Percentiles rank a stretch among this genome's conserved stretches.
phyloP scores from a whole-genome alignment of 208 protist genomes.

The Angomonas deanei region DNA sequence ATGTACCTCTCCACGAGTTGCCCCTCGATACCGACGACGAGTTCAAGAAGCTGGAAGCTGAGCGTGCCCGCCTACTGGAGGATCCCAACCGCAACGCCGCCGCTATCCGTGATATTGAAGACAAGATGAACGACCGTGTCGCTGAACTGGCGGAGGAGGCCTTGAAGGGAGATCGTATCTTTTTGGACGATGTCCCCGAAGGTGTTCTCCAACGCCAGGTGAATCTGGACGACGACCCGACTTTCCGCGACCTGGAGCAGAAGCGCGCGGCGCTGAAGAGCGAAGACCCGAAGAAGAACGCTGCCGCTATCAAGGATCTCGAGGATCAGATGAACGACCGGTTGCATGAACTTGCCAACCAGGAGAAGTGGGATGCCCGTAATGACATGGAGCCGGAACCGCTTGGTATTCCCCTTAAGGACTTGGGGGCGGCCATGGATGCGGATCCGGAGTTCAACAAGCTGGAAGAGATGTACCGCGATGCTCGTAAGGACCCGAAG shows the following conservation, averaged over 20 bases:
- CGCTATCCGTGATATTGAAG: slow-evolving; percentile 50
- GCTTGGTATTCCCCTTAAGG: slow-evolving; percentile 47
- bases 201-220: slow-evolving; percentile 56
- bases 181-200: slow-evolving; percentile 64
- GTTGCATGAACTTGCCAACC: slow-evolving; percentile 33
- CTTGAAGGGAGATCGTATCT: slow-evolving; percentile 72
- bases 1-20: slow-evolving; percentile 52
- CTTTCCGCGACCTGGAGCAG: slow-evolving; percentile 58
- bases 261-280: slow-evolving; percentile 58
- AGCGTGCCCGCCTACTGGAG: slow-evolving; percentile 55
- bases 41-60: slow-evolving; percentile 52
- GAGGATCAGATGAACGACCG: slow-evolving; percentile 74
- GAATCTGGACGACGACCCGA: slow-evolving; percentile 51
- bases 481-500: slow-evolving; percentile 35
- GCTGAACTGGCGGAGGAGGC: slow-evolving; percentile 53
- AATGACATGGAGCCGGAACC: slow-evolving; percentile 47
- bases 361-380: slow-evolving; percentile 51
- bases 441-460: slow-evolving; percentile 56
- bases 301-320: slow-evolving; percentile 35
- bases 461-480: slow-evolving; percentile 67
- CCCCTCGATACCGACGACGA: slow-evolving; percentile 71
- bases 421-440: slow-evolving; percentile 44
- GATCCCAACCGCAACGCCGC: slow-evolving; percentile 37
- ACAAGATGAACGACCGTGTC: slow-evolving; percentile 49
- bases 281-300: slow-evolving; percentile 23